Evolutionary conservation across 176 grass and related monocot genomes (phyloP), one percentile per base, ranked within the genome.

Genomic region (Carex pumila): DNA sequence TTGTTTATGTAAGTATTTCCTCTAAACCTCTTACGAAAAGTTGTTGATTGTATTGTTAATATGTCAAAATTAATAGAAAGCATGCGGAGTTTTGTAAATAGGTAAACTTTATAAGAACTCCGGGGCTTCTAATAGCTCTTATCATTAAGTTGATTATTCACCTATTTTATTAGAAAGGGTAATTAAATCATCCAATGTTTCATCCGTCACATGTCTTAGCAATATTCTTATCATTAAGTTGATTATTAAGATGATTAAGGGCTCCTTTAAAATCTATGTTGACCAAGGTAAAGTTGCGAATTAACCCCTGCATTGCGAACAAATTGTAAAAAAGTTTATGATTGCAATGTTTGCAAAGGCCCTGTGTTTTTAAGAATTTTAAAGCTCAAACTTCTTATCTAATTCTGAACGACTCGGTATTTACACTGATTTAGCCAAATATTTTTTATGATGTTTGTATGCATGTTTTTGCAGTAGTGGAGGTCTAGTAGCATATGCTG

Each of bases 401-500:
- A 36, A 12, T 69, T 19, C 17, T 47, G 37, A 71, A 45, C 4
- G 39, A 1, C 18, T 39, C 12, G 54, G 5, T 22, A 76, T 54
- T 56, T 32, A 62, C 25, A 21, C 14, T 55, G 25, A 56, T 18
- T 15, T 29, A 77, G 21, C 12, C 56, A 14, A 31, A 56, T 55
- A 34, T 73, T 50, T 37, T 71, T 7, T 1, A 39, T 56, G 21
- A 5, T 34, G 25, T 14, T 22, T 50, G 71, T 31, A 22, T 56
- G 57, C 34, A 1, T 67, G 52, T 63, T 13, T 87, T 68, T 85
- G 67, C 90, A 98, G 95, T 86, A 84, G 85, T 6, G 95, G 95
- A 71, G 91, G 95, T 31, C 72, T 94, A 71, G 89, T 98, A 60
- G 95, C 91, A 12, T 98, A 98, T 82, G 92, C 95, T 4, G 95